Percentiles rank a stretch among this genome's conserved stretches.
Evolutionary conservation across 176 grass and related monocot genomes (phyloP).

Genomic region (barley (Hordeum vulgare)): DNA sequence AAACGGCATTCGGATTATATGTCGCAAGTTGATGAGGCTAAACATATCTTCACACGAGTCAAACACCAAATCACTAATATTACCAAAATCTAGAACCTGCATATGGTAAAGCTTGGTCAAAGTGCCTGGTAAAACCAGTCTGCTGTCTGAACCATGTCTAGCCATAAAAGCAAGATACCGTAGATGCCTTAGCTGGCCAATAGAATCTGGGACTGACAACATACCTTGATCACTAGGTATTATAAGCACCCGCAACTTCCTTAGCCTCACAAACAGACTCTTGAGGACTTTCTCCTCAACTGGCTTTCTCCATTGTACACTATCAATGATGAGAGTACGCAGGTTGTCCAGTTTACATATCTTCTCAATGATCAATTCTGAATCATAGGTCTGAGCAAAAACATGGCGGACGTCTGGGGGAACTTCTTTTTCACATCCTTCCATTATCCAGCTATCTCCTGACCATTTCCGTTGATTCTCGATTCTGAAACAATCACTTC

Average conservation of each 20-base stretch:
- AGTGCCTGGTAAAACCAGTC: constrained; percentile 3
- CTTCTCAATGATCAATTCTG: background rate
- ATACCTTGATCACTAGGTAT: background rate
- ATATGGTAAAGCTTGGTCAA: constrained; percentile 34
- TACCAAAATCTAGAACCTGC: background rate
- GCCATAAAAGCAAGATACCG: background rate
- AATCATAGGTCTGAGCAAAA: background rate
- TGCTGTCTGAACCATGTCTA: background rate
- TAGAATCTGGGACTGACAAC: background rate
- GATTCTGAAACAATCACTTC: background rate
- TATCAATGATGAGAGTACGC: constrained; percentile 8
- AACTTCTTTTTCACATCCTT: background rate
- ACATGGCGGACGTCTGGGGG: background rate
- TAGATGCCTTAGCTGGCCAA: constrained; percentile 31
- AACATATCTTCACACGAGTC: background rate
- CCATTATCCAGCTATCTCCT: background rate
- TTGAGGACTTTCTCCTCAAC: background rate
- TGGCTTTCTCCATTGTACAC: too few relatives aligned
- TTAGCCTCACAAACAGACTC: background rate
- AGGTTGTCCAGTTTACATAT: background rate
- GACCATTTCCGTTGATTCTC: background rate
- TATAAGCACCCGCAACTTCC: constrained; percentile 8
- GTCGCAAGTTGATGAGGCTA: background rate
- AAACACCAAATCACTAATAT: accelerated
- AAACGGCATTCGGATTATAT: background rate